A percentile compares a stretch with the other conserved stretches of the same genome.
These are phyloP conservation scores for Didymella pinodella DNA, from an alignment of 2,329 filamentous ascomycete genomes.

Conservation along the genomic window DNA sequence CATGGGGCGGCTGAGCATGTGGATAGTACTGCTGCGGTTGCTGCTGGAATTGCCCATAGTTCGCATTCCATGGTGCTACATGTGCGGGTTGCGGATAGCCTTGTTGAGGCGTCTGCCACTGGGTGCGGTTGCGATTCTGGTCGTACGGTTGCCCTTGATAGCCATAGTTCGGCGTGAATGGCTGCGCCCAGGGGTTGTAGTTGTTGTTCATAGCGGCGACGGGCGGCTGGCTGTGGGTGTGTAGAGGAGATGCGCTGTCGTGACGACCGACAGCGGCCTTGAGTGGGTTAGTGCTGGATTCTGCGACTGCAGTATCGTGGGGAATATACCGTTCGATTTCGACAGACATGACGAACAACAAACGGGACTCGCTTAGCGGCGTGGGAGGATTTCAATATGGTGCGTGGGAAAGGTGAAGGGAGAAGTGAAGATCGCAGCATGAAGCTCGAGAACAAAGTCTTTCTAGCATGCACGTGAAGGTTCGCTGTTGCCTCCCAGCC, in stretches of 20 bases:
- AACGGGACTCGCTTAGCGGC: slow-evolving; percentile 25
- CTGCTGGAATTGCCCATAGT: slow-evolving; percentile 17
- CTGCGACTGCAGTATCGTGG: slow-evolving; percentile 35
- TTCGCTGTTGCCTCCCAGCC: slow-evolving; percentile 18
- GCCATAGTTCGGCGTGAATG: slow-evolving; percentile 27
- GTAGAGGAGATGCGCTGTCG: slow-evolving; percentile 26
- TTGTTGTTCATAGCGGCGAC: slow-evolving; percentile 33
- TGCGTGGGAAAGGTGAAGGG: slow-evolving; percentile 13
- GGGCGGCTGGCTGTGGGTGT: slow-evolving; percentile 15
- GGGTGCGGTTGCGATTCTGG: slow-evolving; percentile 22
- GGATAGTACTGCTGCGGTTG: slow-evolving; percentile 23
- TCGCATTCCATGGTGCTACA: slow-evolving; percentile 13
- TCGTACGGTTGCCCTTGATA: slow-evolving; percentile 22
- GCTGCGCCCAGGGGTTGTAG: slow-evolving; percentile 32
- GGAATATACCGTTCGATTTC: slow-evolving; percentile 38
- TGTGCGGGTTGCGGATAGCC: slow-evolving; percentile 18
- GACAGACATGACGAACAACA: slow-evolving; percentile 38
- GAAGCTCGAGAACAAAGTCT: slow-evolving; percentile 8
- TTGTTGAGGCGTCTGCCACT: slow-evolving; percentile 12
- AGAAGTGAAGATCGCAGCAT: slow-evolving; percentile 19
- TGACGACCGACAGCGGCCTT: slow-evolving; percentile 35
- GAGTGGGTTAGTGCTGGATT: slow-evolving; percentile 36
- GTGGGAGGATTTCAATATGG: slow-evolving; percentile 6
- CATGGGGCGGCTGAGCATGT: slow-evolving; percentile 20
- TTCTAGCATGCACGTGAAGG: slow-evolving; percentile 15